Percentiles rank a stretch among this genome's conserved stretches.
Evolutionary conservation across 768 basidiomycete species (phyloP).

Genomic region (Psilocybe sp.): DNA sequence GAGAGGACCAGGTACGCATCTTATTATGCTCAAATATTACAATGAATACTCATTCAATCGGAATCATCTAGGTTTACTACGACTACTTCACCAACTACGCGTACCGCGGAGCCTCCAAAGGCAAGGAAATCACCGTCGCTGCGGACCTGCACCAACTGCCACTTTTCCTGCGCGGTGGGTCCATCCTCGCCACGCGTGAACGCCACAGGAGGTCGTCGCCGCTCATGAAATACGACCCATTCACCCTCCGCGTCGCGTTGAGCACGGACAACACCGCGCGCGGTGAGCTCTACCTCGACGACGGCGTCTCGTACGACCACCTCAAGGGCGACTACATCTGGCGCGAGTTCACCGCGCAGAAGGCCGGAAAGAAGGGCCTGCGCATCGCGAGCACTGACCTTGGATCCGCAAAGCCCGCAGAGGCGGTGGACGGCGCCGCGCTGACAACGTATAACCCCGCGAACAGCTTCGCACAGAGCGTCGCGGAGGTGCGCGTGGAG

Average conservation of each 20-base stretch:
- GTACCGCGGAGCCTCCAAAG: conserved; percentile 64
- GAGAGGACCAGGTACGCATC: conserved; percentile 70
- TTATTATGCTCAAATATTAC: conserved; percentile 1
- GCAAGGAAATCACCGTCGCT: conserved; percentile 70
- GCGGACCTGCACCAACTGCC: conserved; percentile 82
- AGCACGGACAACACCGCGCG: conserved; percentile 54
- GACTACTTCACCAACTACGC: conserved; percentile 79
- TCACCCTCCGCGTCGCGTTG: conserved; percentile 85
- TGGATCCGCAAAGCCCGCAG: conserved; percentile 37
- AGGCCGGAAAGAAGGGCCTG: conserved; percentile 35
- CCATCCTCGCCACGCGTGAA: conserved; percentile 84
- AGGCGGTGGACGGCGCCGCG: conserved; percentile 51
- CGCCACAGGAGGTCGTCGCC: conserved; percentile 83
- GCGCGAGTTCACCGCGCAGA: conserved; percentile 68
- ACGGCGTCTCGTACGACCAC: conserved; percentile 82
- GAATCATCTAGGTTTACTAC: conserved; percentile 72
- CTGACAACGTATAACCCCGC: conserved; percentile 45
- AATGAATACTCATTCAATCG: background rate
- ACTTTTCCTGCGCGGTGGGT: conserved; percentile 86
- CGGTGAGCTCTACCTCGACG: conserved; percentile 94
- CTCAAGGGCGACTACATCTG: conserved; percentile 78
- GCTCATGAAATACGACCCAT: conserved; percentile 89
- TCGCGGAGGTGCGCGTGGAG: conserved; percentile 76
- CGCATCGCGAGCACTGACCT: conserved; percentile 56
- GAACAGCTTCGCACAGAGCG: conserved; percentile 68